Base-by-base conservation (phyloP, 345 rosid species). In the Hibiscus syriacus region DNA sequence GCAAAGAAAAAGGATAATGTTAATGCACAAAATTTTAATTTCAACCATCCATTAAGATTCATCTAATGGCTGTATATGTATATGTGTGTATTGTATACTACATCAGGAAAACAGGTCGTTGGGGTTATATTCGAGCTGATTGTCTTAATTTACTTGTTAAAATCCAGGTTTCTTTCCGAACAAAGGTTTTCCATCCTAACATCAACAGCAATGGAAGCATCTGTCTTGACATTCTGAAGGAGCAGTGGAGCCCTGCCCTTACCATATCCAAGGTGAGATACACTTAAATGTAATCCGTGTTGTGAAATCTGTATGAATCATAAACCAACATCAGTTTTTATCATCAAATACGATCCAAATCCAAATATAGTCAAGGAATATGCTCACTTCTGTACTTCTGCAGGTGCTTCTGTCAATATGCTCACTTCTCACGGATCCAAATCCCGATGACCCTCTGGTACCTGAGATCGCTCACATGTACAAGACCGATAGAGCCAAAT, bases 231-330 rank as follows among this genome's bases (percentile, higher is more conserved):
- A 87, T 87, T 72, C 88, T 87, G 26, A 85, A 87, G 78, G 88
- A 87, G 25, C 90, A 85, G 73, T 85, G 92, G 92, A 85, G 86
- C 74, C 92, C 90, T 64, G 88, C 90, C 12, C 83, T 87, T 52
- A 87, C 90, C 70, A 72, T 85, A 48, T 85, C 92, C 50, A 85
- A 87, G 90, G 90, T 87, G 63, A n/a, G n/a, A 52, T 43, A 25
- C 0, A 2, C 22, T 73, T 65, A 8, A 41, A 34, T 41, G 2
- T 22, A 61, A 11, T 70, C 12, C 19, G 30, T 48, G 0, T 10
- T 30, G 16, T 22, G 20, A n/a, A 22, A 59, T 20, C 17, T 0
- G 0, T 2, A 5, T 5, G 29, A 20, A 6, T 60, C 48, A 36
- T 22, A 11, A 19, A 20, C 10, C 3, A 48, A 20, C 45, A 38